phyloP scores from a whole-genome alignment of 352 stramenopile species.

The Phytophthora hibernalis region DNA sequence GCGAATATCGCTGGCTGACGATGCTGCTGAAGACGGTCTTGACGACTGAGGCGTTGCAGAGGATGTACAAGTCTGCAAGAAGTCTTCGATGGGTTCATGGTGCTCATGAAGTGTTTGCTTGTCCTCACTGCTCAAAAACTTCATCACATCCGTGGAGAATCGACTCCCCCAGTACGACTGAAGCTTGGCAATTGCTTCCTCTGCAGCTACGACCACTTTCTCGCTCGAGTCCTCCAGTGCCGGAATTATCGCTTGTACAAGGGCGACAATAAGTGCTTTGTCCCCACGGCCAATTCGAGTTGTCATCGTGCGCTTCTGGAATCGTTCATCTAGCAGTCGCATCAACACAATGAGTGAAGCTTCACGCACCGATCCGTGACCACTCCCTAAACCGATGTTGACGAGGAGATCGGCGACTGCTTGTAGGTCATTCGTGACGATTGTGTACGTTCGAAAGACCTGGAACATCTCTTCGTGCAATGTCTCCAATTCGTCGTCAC shows the following conservation, averaged over 20 bases:
- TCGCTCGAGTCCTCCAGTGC: constrained; percentile 66
- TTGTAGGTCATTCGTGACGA: constrained; percentile 66
- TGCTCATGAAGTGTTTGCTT: constrained; percentile 60
- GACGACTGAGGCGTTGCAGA: constrained; percentile 16
- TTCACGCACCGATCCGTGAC: constrained; percentile 51
- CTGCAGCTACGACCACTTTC: constrained; percentile 63
- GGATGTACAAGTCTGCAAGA: constrained; percentile 39
- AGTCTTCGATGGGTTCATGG: constrained; percentile 56
- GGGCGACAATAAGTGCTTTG: constrained; percentile 54
- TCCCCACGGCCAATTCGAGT: constrained; percentile 47
- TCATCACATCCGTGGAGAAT: constrained; percentile 50
- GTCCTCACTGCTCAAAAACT: constrained; percentile 74
- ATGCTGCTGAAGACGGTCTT: constrained; percentile 12
- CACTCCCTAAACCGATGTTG: constrained; percentile 63
- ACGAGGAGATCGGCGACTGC: constrained; percentile 65
- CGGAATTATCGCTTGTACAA: constrained; percentile 69
- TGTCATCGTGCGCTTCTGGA: constrained; percentile 26
- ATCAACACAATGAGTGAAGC: constrained; percentile 55
- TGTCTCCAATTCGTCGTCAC: constrained; percentile 16
- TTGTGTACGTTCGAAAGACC: constrained; percentile 72
- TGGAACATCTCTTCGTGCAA: constrained; percentile 67
- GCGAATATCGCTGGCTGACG: not conserved
- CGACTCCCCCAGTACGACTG: constrained; percentile 58
- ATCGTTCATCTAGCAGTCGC: constrained; percentile 65
- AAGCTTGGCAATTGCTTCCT: constrained; percentile 73